These are phyloP conservation scores for Datisca glomerata DNA, from an alignment of 306 rosid species.

Conservation along the genomic window DNA sequence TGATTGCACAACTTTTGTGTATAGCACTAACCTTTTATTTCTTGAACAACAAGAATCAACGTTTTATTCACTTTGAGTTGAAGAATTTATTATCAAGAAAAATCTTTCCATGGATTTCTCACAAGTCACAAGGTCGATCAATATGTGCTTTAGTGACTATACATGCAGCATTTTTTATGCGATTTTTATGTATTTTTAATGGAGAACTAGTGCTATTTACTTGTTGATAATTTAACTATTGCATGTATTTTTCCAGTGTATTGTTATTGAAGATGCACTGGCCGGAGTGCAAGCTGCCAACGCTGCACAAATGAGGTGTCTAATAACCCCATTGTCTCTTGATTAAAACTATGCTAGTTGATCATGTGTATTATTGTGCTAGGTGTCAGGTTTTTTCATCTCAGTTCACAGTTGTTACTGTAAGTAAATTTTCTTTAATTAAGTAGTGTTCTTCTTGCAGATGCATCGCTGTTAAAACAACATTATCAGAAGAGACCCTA, in stretches of 20 bases:
- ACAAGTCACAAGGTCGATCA: too few relatives aligned
- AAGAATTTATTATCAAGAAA: too few relatives aligned
- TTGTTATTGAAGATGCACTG: conserved; percentile 91
- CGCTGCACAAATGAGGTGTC: conserved; percentile 89
- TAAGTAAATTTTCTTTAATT: conserved; percentile 7
- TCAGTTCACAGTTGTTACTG: too few relatives aligned
- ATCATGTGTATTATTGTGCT: background rate
- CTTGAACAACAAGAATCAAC: too few relatives aligned
- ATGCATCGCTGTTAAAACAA: conserved; percentile 86
- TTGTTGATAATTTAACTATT: conserved; percentile 9
- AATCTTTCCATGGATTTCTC: too few relatives aligned
- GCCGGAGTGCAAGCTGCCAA: conserved; percentile 98
- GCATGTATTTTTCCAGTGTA: conserved; percentile 41
- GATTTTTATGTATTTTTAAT: background rate
- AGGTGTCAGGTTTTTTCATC: background rate
- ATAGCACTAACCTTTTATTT: too few relatives aligned
- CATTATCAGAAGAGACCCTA: conserved; percentile 64
- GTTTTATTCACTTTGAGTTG: too few relatives aligned
- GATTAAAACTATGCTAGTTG: background rate
- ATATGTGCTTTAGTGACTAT: too few relatives aligned
- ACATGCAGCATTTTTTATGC: too few relatives aligned
- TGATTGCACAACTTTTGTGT: too few relatives aligned
- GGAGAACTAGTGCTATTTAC: conserved; percentile 8
- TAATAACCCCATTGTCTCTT: background rate
- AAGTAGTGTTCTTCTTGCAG: conserved; percentile 30